Percentiles rank a stretch among this genome's conserved stretches.
phyloP scores from a whole-genome alignment of 2,329 filamentous ascomycete genomes.

The Colletotrichum sp. region DNA sequence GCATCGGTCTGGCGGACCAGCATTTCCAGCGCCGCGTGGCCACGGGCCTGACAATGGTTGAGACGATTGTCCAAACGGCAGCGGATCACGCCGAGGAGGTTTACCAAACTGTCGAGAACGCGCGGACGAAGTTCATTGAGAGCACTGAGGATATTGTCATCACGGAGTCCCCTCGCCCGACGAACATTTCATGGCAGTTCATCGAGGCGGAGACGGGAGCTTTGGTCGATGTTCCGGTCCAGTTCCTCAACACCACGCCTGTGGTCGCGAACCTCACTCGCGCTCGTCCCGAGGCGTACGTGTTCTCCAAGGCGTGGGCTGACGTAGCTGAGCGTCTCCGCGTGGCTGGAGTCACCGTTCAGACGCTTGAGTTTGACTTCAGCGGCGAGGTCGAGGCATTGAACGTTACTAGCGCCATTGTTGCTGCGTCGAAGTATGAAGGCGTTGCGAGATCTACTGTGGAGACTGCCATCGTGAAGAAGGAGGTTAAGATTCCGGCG shows the following conservation, averaged over 20 bases:
- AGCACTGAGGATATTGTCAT: constrained; percentile 32
- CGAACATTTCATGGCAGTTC: constrained; percentile 27
- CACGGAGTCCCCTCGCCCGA: constrained; percentile 27
- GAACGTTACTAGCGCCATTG: constrained; percentile 24
- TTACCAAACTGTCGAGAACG: constrained; percentile 27
- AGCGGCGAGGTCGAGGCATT: constrained; percentile 31
- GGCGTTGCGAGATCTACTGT: constrained; percentile 28
- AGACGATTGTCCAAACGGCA: constrained; percentile 32
- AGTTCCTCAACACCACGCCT: constrained; percentile 33
- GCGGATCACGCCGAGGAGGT: constrained; percentile 31
- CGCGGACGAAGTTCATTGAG: constrained; percentile 29
- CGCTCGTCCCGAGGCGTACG: constrained; percentile 31
- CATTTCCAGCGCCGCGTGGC: constrained; percentile 34
- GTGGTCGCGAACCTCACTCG: constrained; percentile 31
- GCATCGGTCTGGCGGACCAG: constrained; percentile 33
- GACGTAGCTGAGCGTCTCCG: constrained; percentile 31
- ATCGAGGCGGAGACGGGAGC: constrained; percentile 30
- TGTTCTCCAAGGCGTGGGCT: constrained; percentile 32
- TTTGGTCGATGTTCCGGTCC: constrained; percentile 29
- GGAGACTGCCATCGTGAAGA: constrained; percentile 21
- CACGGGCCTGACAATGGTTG: constrained; percentile 29
- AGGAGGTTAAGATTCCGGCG: constrained; percentile 26
- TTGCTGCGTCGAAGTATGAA: constrained; percentile 29
- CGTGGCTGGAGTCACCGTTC: constrained; percentile 27
- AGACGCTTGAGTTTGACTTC: constrained; percentile 26